A percentile compares a stretch with the other conserved stretches of the same genome.
phyloP scores from a whole-genome alignment of 257 asterid species.

The Ilex asprella region DNA sequence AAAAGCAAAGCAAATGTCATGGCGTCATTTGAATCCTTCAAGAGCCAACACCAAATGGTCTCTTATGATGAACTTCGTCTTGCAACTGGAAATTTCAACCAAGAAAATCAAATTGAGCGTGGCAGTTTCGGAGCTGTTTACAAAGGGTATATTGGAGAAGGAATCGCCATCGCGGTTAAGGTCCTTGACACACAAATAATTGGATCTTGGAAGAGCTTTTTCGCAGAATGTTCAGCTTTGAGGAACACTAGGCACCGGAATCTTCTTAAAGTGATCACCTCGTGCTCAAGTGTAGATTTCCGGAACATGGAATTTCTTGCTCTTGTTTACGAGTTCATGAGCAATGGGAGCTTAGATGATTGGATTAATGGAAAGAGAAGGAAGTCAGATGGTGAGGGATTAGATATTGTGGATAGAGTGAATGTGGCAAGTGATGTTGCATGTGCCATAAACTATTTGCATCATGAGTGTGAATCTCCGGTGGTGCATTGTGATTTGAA shows the following conservation, averaged over 20 bases:
- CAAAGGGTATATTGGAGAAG: conserved; percentile 32
- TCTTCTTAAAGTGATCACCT: conserved; percentile 44
- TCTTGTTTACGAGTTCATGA: conserved; percentile 45
- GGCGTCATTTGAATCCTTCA: conserved; percentile 11
- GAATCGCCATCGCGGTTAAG: conserved; percentile 38
- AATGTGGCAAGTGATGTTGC: conserved; percentile 41
- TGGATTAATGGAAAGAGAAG: conserved; percentile 45
- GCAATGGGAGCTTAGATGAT: conserved; percentile 59
- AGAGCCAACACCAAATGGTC: conserved; percentile 25
- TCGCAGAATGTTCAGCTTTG: conserved; percentile 47
- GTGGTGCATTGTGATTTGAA: conserved; percentile 55
- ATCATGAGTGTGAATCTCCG: conserved; percentile 35
- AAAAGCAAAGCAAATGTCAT: conserved; percentile 11
- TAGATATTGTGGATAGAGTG: conserved; percentile 26
- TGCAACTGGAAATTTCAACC: conserved; percentile 40
- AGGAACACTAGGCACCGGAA: conserved; percentile 46
- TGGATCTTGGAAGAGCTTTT: conserved; percentile 29
- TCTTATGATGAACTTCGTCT: conserved; percentile 42
- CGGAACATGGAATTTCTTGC: conserved; percentile 42
- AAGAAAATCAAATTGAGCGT: conserved; percentile 38
- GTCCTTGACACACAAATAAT: conserved; percentile 25
- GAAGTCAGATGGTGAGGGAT: conserved; percentile 11
- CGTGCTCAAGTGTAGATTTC: conserved; percentile 42
- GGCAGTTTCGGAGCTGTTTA: conserved; percentile 56
- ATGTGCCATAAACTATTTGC: conserved; percentile 43